Evolutionary conservation across 1,284 basidiomycete species (phyloP), one percentile per base, ranked within the genome.

Genomic region (Cryptococcus sp.): DNA sequence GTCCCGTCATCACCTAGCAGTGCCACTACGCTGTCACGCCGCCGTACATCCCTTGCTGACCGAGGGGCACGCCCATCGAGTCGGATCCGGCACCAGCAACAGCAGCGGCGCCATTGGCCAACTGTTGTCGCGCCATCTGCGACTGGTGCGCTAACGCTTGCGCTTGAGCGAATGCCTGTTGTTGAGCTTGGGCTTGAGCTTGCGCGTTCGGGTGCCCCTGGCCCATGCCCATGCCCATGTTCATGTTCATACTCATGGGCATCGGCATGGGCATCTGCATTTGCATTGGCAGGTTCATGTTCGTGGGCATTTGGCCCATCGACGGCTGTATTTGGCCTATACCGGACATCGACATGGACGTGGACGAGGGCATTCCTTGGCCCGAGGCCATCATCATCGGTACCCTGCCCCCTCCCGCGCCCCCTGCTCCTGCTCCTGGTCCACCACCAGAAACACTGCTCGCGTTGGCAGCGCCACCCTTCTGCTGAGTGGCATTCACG

Each of bases 161-260:
- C 17, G 19, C 20, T 27, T 27, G 23, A 48, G 20, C 17, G 17
- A 27, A 48, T 11, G 47, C 47, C 20, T 22, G 27, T 8, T 20
- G 17, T 27, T 48, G 27, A 8, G 47, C 20, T n/a, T 20, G 17
- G 2, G 47, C n/a, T 17, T 27, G 47, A 3, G 47, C 17, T 8
- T 23, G n/a, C 47, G 41, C 41, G 46, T n/a, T 25, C 35, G 16
- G 25, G 25, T 25, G 23, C 47, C 47, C 57, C 41, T 52, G 58
- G 53, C 35, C 35, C 55, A 23, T 50, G 22, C 20, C 45, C 47
- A 30, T 58, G 48, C n/a, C 50, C 50, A n/a, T 52, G 51, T 19
- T 22, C 51, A 16, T 52, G 40, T 35, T 40, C 51, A 19, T 53
- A 22, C 20, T 27, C 19, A 15, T 50, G 30, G 19, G 22, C 22